Conservation (phyloP, 169 alveolate species). For the Cryptosporidium parvum region DNA sequence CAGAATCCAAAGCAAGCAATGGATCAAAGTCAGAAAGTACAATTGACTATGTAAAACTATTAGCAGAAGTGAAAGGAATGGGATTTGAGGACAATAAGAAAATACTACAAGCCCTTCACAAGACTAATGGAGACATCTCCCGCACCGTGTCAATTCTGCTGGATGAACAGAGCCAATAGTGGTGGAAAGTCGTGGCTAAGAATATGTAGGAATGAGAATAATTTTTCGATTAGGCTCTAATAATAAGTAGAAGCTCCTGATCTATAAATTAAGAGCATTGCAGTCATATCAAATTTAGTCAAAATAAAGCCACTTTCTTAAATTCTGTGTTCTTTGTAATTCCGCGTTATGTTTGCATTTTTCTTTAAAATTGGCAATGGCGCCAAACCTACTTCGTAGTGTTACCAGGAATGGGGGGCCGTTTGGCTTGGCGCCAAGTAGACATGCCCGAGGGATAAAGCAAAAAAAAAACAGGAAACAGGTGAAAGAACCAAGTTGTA, state of each 20-base stretch:
- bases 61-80: conserved; percentile 33
- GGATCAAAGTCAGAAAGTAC: background rate
- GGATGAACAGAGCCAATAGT: background rate
- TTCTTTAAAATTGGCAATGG: background rate
- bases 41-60: conserved; percentile 13
- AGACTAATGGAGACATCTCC: conserved; percentile 49
- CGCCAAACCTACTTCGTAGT: background rate
- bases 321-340: background rate
- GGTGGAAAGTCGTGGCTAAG: background rate
- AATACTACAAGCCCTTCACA: conserved; percentile 26
- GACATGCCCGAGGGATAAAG: conserved; percentile 75
- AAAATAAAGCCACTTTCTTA: background rate
- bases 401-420: background rate
- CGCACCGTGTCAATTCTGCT: conserved; percentile 18
- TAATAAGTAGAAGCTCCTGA: background rate
- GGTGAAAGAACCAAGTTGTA: conserved; percentile 10
- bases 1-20: background rate
- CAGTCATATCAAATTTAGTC: background rate
- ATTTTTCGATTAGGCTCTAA: background rate
- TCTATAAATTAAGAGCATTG: background rate
- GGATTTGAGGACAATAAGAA: conserved; percentile 34
- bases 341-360: background rate
- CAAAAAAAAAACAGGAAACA: background rate
- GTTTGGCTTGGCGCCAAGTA: conserved; percentile 42
- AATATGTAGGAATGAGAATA: too few species aligned